Evolutionary conservation across 2,329 filamentous ascomycete genomes (phyloP), one percentile per base, ranked within the genome.

Genomic region (Trichoderma oligosporum): DNA sequence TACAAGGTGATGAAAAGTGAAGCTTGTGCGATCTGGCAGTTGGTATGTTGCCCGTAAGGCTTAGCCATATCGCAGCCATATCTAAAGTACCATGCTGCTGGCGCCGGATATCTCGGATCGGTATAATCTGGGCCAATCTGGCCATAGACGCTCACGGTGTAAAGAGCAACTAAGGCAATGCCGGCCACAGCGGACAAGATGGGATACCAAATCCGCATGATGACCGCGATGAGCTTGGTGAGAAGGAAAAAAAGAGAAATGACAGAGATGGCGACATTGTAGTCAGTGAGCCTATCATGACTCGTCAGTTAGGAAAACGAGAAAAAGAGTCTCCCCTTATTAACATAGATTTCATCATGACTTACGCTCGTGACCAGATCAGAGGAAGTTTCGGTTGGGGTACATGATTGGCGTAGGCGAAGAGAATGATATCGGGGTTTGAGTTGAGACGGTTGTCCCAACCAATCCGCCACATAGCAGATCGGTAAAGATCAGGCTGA

Each of bases 191-290:
- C 69, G 59, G 82, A 83, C 56, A 91, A 59, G 59, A 89, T 68
- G 5, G 89, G 89, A 63, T 79, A 83, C 78, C 84, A 90, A 65
- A 86, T 74, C 68, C 86, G 83, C 79, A 91, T 83, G 66, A 89
- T 83, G 73, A 82, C 85, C 66, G 82, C 78, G 60, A 87, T 82
- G 61, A 82, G 78, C 76, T 91, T 91, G 70, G 80, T 76, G 42
- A 92, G 79, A 61, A 90, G 80, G 68, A 91, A 78, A 76, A 93
- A 93, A 70, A 89, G 86, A 58, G 84, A 85, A 54, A 91, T 76
- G 62, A 93, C 81, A 35, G 87, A 87, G 63, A 91, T 86, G 67
- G 86, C 86, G 63, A 91, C 83, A 67, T 92, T 91, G 74, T 82
- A 90, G 64, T 86, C 78, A 46, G 88, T 91, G 61, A 90, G 76